Evolutionary conservation across 1,139 yeast genomes (phyloP).

Genomic region (Nakaseomyces sp.): DNA sequence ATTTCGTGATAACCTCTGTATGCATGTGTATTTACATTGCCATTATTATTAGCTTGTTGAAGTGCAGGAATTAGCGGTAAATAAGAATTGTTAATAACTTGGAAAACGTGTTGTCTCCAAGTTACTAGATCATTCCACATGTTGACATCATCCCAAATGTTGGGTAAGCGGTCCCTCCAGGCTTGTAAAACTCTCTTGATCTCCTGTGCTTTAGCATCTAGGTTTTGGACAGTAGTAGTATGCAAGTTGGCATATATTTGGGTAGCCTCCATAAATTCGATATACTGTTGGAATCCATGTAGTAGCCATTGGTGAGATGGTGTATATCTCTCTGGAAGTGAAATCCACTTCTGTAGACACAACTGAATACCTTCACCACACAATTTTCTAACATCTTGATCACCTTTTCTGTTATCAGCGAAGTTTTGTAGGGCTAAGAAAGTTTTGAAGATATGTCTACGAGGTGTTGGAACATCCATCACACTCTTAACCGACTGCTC

Average conservation of each 20-base stretch:
- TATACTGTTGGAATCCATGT: constrained; percentile 94
- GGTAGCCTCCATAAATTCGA: constrained; percentile 95
- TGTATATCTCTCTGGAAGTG: constrained; percentile 69
- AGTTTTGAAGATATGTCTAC: constrained; percentile 92
- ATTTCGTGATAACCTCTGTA: constrained; percentile 97
- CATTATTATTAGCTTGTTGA: constrained; percentile 63
- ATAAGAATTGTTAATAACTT: constrained; percentile 90
- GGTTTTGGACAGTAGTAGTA: constrained; percentile 82
- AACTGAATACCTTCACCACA: constrained; percentile 97
- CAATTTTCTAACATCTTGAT: constrained; percentile 68
- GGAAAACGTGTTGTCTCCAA: constrained; percentile 98
- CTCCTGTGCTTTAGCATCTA: constrained; percentile 89
- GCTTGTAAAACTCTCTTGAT: constrained; percentile 89
- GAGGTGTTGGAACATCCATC: constrained; percentile 97
- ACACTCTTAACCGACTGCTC: constrained; percentile 93
- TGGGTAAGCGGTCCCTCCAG: constrained; percentile 96
- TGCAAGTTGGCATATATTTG: constrained; percentile 86
- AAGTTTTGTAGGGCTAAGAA: constrained; percentile 88
- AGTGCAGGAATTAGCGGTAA: constrained; percentile 85
- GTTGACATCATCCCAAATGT: constrained; percentile 93
- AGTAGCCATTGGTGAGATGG: constrained; percentile 83
- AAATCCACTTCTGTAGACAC: constrained; percentile 88
- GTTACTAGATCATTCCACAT: constrained; percentile 97
- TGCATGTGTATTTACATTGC: constrained; percentile 80
- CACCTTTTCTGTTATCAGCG: constrained; percentile 79